A percentile compares a stretch with the other conserved stretches of the same genome.
phyloP scores from a whole-genome alignment of 768 basidiomycete genomes.

The Cystobasidium tubakii region DNA sequence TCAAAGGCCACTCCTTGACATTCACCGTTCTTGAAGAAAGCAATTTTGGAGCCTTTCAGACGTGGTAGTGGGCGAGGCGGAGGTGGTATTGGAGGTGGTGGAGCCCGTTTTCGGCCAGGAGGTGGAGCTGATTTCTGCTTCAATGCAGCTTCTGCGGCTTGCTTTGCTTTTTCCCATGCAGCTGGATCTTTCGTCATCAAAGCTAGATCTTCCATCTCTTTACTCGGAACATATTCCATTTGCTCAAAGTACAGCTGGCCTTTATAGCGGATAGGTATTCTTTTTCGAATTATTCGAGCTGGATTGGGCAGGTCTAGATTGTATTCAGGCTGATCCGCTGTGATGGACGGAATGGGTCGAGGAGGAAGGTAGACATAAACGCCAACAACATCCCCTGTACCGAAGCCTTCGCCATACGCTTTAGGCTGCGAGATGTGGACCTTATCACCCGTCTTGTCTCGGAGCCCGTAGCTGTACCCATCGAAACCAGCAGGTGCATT shows the following conservation, averaged over 20 bases:
- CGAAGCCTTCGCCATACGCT: conserved; percentile 68
- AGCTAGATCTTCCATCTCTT: conserved; percentile 81
- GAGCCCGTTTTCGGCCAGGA: conserved; percentile 53
- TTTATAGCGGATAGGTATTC: conserved; percentile 89
- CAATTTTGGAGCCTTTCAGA: conserved; percentile 65
- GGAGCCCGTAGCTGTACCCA: conserved; percentile 82
- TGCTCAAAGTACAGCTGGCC: conserved; percentile 96
- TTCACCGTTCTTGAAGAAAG: conserved; percentile 88
- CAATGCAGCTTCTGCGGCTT: conserved; percentile 58
- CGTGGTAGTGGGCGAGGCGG: conserved; percentile 63
- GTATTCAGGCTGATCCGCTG: conserved; percentile 7
- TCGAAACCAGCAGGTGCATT: conserved; percentile 90
- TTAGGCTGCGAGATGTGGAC: conserved; percentile 74
- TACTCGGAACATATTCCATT: conserved; percentile 75
- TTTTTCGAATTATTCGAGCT: conserved; percentile 74
- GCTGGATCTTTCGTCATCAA: conserved; percentile 45
- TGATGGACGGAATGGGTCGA: conserved; percentile 50
- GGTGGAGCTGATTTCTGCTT: conserved; percentile 57
- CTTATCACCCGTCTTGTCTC: conserved; percentile 89
- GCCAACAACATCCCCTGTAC: conserved; percentile 80
- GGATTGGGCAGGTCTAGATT: conserved; percentile 64
- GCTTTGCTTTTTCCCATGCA: conserved; percentile 55
- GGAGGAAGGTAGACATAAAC: conserved; percentile 86
- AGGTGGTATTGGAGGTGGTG: conserved; percentile 42
- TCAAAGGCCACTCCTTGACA: conserved; percentile 75